Conservation (phyloP, 2,329 filamentous ascomycete species). For the Microdochium trichocladiopsis region DNA sequence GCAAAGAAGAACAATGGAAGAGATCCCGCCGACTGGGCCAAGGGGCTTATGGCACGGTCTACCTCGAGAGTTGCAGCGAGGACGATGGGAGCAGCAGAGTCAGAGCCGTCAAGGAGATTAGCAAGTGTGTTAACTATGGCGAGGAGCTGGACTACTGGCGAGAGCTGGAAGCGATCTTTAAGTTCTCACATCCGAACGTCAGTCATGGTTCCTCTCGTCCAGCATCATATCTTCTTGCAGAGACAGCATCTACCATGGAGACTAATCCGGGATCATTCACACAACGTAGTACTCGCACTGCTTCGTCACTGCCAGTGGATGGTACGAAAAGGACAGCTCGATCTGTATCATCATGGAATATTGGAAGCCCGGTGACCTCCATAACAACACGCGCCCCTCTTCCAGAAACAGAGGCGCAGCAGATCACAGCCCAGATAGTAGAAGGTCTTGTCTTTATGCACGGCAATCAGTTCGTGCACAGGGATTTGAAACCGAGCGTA, state of each 20-base stretch:
- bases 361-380: constrained; percentile 4
- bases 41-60: constrained; percentile 5
- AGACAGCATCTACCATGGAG: background rate
- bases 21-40: constrained; percentile 1
- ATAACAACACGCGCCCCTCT: constrained; percentile 3
- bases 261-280: background rate
- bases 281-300: constrained; percentile 8
- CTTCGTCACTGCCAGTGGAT: constrained; percentile 9
- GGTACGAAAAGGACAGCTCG: constrained; percentile 5
- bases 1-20: constrained; percentile 2
- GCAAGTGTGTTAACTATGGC: background rate
- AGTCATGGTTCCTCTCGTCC: no score
- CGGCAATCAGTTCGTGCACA: background rate
- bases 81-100: background rate
- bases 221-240: no score
- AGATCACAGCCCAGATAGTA: background rate
- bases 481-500: background rate
- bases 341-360: constrained; percentile 11
- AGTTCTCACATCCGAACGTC: constrained; percentile 8
- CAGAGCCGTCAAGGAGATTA: constrained; percentile 8
- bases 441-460: background rate
- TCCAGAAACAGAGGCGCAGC: constrained; percentile 1
- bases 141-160: constrained; percentile 5
- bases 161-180: constrained; percentile 8
- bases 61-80: constrained; percentile 1